Percentiles rank a stretch among this genome's conserved stretches.
phyloP scores from a whole-genome alignment of 2,329 filamentous ascomycete genomes.

The Nothomitra cinnamomea region DNA sequence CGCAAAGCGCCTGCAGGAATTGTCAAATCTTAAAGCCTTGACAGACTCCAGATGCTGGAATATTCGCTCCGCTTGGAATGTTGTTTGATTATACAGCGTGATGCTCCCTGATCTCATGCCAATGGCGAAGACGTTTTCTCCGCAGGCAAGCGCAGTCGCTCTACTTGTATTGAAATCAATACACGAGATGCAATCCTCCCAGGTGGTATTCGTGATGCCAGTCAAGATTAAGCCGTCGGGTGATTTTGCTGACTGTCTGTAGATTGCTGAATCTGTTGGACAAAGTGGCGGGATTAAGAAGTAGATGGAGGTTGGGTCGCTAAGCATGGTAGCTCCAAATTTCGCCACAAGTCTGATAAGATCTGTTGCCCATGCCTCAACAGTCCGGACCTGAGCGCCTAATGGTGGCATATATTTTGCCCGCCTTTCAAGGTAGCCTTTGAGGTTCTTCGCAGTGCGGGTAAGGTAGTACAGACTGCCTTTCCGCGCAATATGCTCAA shows the following conservation, averaged over 20 bases:
- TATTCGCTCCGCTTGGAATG: background rate
- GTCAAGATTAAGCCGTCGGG: no score
- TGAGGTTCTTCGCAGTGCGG: constrained; percentile 18
- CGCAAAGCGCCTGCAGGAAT: background rate
- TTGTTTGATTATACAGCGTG: constrained; percentile 14
- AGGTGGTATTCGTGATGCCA: constrained; percentile 12
- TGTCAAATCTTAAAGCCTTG: background rate
- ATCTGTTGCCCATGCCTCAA: constrained; percentile 19
- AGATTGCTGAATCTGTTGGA: constrained; percentile 18
- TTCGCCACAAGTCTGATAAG: constrained; percentile 19
- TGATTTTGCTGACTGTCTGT: no score
- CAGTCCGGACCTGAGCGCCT: constrained; percentile 10
- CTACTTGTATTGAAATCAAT: constrained; percentile 16
- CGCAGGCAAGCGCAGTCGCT: constrained; percentile 15
- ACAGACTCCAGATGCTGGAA: background rate
- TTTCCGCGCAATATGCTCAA: no score
- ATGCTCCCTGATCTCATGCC: constrained; percentile 18
- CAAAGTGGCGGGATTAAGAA: constrained; percentile 20
- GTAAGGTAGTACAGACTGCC: constrained; percentile 14
- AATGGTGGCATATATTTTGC: background rate
- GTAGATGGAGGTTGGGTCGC: constrained; percentile 21
- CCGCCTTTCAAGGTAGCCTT: constrained; percentile 13
- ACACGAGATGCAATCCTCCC: constrained; percentile 20
- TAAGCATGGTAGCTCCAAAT: constrained; percentile 17
- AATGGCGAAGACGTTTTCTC: constrained; percentile 17